Percentiles rank a stretch among this genome's conserved stretches.
Evolutionary conservation across 2,329 filamentous ascomycete species (phyloP).

Genomic region (Fusarium albidum): DNA sequence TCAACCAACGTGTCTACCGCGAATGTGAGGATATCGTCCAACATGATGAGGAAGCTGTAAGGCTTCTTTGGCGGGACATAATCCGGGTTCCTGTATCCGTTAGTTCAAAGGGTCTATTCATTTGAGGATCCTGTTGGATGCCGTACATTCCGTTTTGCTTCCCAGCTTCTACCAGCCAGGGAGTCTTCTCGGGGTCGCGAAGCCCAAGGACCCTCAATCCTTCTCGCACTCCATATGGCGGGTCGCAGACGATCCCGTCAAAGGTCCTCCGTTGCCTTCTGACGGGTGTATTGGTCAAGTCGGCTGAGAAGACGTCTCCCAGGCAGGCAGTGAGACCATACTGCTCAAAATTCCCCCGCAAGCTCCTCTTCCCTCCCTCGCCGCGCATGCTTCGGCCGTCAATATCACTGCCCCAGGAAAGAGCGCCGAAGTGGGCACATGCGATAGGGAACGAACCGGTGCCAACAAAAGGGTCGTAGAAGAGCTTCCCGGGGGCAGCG

Average conservation of each 20-base stretch:
- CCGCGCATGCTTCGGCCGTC: conserved; percentile 90
- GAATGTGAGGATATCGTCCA: conserved; percentile 89
- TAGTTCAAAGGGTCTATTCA: conserved; percentile 14
- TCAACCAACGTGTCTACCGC: conserved; percentile 79
- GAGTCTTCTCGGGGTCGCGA: conserved; percentile 69
- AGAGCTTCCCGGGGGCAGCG: conserved; percentile 81
- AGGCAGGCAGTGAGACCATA: conserved; percentile 74
- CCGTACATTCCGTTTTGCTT: conserved; percentile 73
- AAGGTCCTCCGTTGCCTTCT: conserved; percentile 66
- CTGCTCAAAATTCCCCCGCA: conserved; percentile 80
- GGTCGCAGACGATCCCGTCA: conserved; percentile 94
- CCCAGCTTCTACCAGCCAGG: conserved; percentile 73
- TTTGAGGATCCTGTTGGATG: not conserved
- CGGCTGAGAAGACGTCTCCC: conserved; percentile 82
- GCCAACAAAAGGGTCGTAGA: conserved; percentile 95
- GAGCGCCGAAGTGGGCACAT: conserved; percentile 87
- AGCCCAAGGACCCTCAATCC: conserved; percentile 87
- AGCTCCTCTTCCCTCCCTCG: conserved; percentile 60
- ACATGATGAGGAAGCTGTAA: conserved; percentile 90
- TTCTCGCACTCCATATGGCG: conserved; percentile 94
- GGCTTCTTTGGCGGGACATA: conserved; percentile 90
- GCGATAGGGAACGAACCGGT: conserved; percentile 94
- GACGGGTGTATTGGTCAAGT: conserved; percentile 88
- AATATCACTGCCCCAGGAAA: conserved; percentile 88
- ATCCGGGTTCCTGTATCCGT: conserved; percentile 54